These are phyloP conservation scores for Globisporangium mamillatum DNA, from an alignment of 352 stramenopile species.

Conservation along the genomic window DNA sequence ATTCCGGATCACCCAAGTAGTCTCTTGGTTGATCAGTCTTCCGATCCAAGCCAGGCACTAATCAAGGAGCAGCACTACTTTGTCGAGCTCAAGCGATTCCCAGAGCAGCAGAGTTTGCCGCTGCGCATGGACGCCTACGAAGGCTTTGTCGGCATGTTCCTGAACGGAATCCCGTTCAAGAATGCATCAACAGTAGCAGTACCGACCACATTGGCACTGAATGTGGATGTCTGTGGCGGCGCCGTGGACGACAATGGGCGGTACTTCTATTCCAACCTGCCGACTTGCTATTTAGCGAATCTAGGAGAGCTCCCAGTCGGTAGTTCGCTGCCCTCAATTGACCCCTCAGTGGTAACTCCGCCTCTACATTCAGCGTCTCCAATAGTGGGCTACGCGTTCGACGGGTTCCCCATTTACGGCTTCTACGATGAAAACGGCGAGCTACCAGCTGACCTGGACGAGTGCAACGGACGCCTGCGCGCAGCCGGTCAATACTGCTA, in stretches of 20 bases:
- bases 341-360: not conserved
- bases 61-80: conserved; percentile 47
- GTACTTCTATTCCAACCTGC: conserved; percentile 50
- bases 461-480: conserved; percentile 48
- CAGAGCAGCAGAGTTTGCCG: conserved; percentile 26
- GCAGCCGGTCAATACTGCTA: conserved; percentile 55
- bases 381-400: conserved; percentile 55
- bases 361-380: conserved; percentile 20
- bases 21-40: conserved; percentile 6
- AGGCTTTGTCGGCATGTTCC: conserved; percentile 45
- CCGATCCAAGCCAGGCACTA: not conserved
- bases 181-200: not conserved
- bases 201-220: conserved; percentile 18
- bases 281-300: conserved; percentile 36
- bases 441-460: conserved; percentile 39
- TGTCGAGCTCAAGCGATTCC: conserved; percentile 57
- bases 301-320: conserved; percentile 3
- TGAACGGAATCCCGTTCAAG: conserved; percentile 64
- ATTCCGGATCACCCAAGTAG: conserved; percentile 41
- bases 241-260: conserved; percentile 35
- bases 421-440: conserved; percentile 46
- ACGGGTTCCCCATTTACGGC: conserved; percentile 57
- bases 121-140: conserved; percentile 22
- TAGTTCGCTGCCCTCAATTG: not conserved
- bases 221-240: conserved; percentile 35